phyloP scores from a whole-genome alignment of 179 eudicot genomes.

The Amaranthus tricolor region DNA sequence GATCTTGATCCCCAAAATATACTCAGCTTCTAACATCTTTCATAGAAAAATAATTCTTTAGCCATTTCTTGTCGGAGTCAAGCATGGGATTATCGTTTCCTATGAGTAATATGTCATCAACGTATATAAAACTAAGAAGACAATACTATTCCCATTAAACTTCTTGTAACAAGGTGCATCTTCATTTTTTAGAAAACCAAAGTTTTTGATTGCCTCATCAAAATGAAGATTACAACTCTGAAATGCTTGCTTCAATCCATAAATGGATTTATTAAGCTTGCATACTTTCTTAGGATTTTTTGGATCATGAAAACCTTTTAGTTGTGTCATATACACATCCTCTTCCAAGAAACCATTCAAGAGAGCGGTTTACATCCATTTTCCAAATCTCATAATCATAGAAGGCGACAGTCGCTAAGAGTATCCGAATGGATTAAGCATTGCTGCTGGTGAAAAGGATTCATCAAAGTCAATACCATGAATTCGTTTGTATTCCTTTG shows the following conservation, averaged over 20 bases:
- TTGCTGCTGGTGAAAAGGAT: no score
- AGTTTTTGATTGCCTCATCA: background rate
- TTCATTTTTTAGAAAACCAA: background rate
- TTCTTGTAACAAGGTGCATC: background rate
- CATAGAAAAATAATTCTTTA: background rate
- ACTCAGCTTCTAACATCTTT: background rate
- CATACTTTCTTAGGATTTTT: background rate
- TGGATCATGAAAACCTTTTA: no score
- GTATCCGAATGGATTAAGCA: no score
- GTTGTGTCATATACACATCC: no score
- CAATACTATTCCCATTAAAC: background rate
- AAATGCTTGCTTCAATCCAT: background rate
- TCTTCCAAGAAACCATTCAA: no score
- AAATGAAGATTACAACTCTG: background rate
- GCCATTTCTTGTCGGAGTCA: background rate
- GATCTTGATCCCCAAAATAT: slow-evolving; percentile 3
- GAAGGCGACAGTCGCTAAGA: no score
- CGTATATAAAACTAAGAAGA: background rate
- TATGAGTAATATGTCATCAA: background rate
- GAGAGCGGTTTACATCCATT: no score
- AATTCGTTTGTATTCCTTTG: no score
- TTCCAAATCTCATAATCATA: no score
- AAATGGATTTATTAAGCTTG: background rate
- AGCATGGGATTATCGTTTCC: background rate
- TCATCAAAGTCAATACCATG: no score